Evolutionary conservation across 2,329 filamentous ascomycete species (phyloP), one percentile per base, ranked within the genome.

Genomic region (Neofusicoccum umdonicola): DNA sequence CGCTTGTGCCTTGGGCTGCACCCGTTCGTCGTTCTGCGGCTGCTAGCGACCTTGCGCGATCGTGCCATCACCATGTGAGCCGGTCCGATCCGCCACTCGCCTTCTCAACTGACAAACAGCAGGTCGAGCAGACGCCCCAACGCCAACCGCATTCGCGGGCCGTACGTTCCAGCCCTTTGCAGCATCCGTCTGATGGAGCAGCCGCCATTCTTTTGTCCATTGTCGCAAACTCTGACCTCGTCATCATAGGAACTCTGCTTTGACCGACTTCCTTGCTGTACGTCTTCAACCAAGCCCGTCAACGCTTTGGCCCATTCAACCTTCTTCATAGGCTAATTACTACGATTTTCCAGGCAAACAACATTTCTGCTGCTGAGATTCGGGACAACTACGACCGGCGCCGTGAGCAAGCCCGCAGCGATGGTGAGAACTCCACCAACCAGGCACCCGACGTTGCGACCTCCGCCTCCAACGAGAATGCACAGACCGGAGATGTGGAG

Each of bases 361-460:
- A 91, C 70, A 92, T 92, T 68, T 91, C 86, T 22, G 87, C 87
- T 3, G 80, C 81, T 62, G 85, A 88, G 69, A 89, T 89, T 66
- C 82, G 84, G 51, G 79, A 85, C 69, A 85, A 87, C 60, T 85
- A 87, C 71, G 81, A 82, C 66, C 80, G 82, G 63, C 83, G 87
- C 41, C 70, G 83, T n/a, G 27, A 76, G 61, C 78, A 81, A 57
- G 77, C 74, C 52, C 73, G 71, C 11, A 67, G 73, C 3, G 71
- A 72, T 22, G 76, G 75, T 65, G 74, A 71, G 62, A 72, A 72
- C 3, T 67, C 71, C 22, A 75, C 77, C 13, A 67, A 69, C 31
- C 71, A 69, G 62, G 76, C 73, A 61, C 74, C 76, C 22, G 75
- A 76, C n/a, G 70, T 65, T 45, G 67, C 75, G 4, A 37, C 69